Base-by-base conservation (phyloP, 2,329 filamentous ascomycete species). In the Neofusicoccum sp. region DNA sequence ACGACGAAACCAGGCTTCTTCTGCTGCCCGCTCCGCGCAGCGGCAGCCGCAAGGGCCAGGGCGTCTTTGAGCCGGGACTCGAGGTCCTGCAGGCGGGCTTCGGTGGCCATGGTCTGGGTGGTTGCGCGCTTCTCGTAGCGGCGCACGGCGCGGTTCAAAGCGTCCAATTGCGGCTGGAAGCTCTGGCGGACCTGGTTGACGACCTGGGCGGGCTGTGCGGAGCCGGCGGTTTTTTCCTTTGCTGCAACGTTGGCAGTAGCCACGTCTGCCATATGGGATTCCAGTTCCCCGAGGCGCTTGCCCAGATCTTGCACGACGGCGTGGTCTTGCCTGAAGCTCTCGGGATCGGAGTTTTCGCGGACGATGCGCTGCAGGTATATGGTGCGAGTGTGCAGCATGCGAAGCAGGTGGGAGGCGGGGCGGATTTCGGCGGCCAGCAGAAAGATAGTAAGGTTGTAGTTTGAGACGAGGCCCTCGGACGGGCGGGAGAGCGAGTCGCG, bases 391-490 rank as follows among this genome's bases (percentile, higher is more conserved):
- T 91, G 88, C 3, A 96, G 82, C 68, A 97, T 84, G 70, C 88
- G 90, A 63, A 96, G 85, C 28, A 96, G 77, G 70, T 97, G 93
- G 1, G 90, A 86, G 51, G 92, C 78, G 0, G 93, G 93, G 3
- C 90, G 87, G 30, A 97, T 80, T 75, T 98, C 93, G 3, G 93
- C 90, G 1, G 89, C 90, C 16, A 96, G 82, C 2, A 96, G 80
- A 73, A 97, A 98, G 57, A 98, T 90, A 11, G 89, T 92, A 59
- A 98, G 81, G 73, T 97, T 97, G 76, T 93, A 96, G 73, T 96
- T 90, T 4, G 91, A 96, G 6, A 98, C 88, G 9, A 98, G 80
- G 1, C 90, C 90, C 72, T 96, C 92, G 0, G 91, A 92, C 0
- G 90, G 90, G 1, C 90, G 83, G 26, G 89, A 93, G 16, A 98